Conservation (phyloP, 371 early-diverging fungal species). For the Circinella umbellata region DNA sequence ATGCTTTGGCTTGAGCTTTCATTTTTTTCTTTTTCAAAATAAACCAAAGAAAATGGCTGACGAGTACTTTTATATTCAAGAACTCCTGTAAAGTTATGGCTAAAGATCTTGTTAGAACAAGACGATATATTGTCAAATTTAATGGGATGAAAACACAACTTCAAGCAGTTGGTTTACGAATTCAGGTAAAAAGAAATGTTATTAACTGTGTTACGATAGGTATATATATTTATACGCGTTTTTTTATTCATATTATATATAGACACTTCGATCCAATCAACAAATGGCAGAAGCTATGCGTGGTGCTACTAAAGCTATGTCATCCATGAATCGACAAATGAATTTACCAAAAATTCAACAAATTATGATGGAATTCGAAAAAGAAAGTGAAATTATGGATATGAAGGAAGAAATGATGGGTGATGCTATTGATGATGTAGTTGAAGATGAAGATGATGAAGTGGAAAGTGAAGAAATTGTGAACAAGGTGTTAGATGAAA, state of each 20-base stretch:
- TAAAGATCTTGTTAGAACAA: slow-evolving; percentile 94
- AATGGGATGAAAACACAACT: slow-evolving; percentile 95
- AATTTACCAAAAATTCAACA: slow-evolving; percentile 92
- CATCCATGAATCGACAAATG: slow-evolving; percentile 93
- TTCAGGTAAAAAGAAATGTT: slow-evolving; percentile 68
- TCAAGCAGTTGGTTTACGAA: slow-evolving; percentile 90
- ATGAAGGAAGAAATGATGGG: slow-evolving; percentile 99
- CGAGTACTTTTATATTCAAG: slow-evolving; percentile 34
- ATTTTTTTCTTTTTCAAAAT: not conserved
- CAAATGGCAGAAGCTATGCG: slow-evolving; percentile 97
- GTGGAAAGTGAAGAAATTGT: slow-evolving; percentile 93
- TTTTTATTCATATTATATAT: not conserved
- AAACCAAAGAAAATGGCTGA: not conserved
- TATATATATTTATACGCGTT: not conserved
- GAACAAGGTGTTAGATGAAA: slow-evolving; percentile 93
- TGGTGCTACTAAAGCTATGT: slow-evolving; percentile 95
- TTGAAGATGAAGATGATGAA: slow-evolving; percentile 93
- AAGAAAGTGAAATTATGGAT: slow-evolving; percentile 94
- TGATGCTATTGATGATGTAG: slow-evolving; percentile 94
- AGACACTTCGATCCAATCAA: slow-evolving; percentile 92
- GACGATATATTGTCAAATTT: slow-evolving; percentile 93
- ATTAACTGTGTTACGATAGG: too few species aligned
- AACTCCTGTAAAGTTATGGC: slow-evolving; percentile 95
- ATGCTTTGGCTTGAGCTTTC: not conserved
- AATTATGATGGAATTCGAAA: slow-evolving; percentile 98